A percentile compares a stretch with the other conserved stretches of the same genome.
Conservation (phyloP, 768 basidiomycete genomes). For the Lactifluus volemus region DNA sequence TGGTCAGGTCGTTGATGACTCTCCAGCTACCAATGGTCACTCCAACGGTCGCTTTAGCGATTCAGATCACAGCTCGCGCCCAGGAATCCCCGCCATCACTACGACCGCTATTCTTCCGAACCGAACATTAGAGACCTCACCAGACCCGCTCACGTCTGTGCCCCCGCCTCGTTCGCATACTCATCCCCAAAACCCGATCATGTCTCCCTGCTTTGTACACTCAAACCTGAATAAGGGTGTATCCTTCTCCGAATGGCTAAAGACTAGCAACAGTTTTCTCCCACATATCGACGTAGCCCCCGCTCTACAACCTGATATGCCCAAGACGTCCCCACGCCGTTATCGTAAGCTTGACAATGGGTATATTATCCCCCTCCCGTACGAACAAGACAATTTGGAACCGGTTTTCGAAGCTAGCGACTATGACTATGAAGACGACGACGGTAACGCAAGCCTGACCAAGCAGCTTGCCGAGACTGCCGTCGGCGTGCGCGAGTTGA, state of each 20-base stretch:
- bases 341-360: constrained; percentile 21
- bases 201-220: constrained; percentile 90
- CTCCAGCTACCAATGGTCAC: background rate
- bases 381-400: constrained; percentile 18
- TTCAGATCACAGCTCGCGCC: background rate
- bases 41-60: background rate
- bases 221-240: constrained; percentile 80
- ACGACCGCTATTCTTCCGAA: background rate
- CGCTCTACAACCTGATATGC: constrained; percentile 32
- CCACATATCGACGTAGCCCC: constrained; percentile 42
- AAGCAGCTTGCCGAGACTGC: constrained; percentile 94
- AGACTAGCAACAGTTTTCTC: constrained; percentile 19
- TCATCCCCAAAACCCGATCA: constrained; percentile 29
- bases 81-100: background rate
- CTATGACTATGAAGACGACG: constrained; percentile 61
- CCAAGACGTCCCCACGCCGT: constrained; percentile 19
- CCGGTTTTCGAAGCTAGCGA: constrained; percentile 26
- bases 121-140: constrained; percentile 4
- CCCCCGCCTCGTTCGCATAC: constrained; percentile 16
- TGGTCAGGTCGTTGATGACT: background rate
- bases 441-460: constrained; percentile 73
- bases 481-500: constrained; percentile 95
- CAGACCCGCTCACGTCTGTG: background rate
- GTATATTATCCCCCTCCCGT: constrained; percentile 18
- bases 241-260: constrained; percentile 68